These are phyloP conservation scores for Candida sithepensis DNA, from an alignment of 805 yeast species.

Conservation along the genomic window DNA sequence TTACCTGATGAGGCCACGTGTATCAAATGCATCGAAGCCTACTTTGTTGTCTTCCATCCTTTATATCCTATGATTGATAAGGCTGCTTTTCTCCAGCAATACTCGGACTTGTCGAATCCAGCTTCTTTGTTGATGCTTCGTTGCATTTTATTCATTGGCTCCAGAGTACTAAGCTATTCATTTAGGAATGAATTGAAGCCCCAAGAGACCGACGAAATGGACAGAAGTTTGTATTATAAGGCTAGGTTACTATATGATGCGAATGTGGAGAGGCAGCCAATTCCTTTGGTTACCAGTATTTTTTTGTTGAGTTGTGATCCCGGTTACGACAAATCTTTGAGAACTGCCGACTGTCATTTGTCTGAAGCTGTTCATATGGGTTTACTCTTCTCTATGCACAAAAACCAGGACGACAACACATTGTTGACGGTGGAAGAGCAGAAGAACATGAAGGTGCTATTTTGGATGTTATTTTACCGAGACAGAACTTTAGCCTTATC, in stretches of 20 bases:
- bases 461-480: slow-evolving; percentile 70
- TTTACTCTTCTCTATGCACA: slow-evolving; percentile 66
- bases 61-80: slow-evolving; percentile 63
- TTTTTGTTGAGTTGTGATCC: slow-evolving; percentile 4
- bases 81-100: slow-evolving; percentile 51
- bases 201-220: slow-evolving; percentile 15
- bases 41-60: slow-evolving; percentile 63
- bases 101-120: slow-evolving; percentile 19
- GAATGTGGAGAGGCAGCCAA: slow-evolving; percentile 6
- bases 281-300: slow-evolving; percentile 4
- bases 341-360: slow-evolving; percentile 16
- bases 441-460: slow-evolving; percentile 55
- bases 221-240: not conserved
- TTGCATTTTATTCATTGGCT: slow-evolving; percentile 4
- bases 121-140: slow-evolving; percentile 4
- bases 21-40: slow-evolving; percentile 54
- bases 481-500: slow-evolving; percentile 31
- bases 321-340: slow-evolving; percentile 48
- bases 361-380: slow-evolving; percentile 62
- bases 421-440: slow-evolving; percentile 7
- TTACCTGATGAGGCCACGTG: slow-evolving; percentile 57
- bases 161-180: not conserved
- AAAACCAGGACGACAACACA: slow-evolving; percentile 29
- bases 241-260: slow-evolving; percentile 6
- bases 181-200: slow-evolving; percentile 10